These are phyloP conservation scores for Trichoderma polysporum DNA, from an alignment of 2,329 filamentous ascomycete genomes.

Conservation along the genomic window DNA sequence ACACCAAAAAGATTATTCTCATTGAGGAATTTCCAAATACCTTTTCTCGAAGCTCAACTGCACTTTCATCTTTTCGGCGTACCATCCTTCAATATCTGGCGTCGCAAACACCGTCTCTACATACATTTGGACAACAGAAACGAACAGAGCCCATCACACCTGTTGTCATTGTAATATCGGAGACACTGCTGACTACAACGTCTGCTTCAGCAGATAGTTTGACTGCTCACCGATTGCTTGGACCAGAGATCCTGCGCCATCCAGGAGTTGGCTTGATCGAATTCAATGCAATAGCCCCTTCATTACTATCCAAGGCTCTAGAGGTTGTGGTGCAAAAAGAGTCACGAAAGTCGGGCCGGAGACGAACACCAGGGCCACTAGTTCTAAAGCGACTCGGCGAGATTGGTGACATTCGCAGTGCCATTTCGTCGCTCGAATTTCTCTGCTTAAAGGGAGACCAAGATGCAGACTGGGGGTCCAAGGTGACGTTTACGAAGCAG, in stretches of 20 bases:
- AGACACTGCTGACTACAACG: conserved; percentile 82
- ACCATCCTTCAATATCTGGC: conserved; percentile 75
- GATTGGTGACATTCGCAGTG: conserved; percentile 87
- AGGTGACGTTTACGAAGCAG: conserved; percentile 66
- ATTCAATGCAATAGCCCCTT: conserved; percentile 89
- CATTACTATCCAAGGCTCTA: conserved; percentile 79
- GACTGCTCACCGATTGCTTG: conserved; percentile 85
- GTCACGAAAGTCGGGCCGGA: conserved; percentile 71
- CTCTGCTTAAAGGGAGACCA: conserved; percentile 79
- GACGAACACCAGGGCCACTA: conserved; percentile 71
- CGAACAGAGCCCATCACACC: conserved; percentile 58
- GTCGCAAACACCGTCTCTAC: conserved; percentile 59
- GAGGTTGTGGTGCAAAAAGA: conserved; percentile 83
- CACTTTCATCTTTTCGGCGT: conserved; percentile 69
- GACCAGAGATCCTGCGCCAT: conserved; percentile 81
- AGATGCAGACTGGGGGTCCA: conserved; percentile 72
- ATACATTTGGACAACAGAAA: conserved; percentile 45
- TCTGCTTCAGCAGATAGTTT: conserved; percentile 87
- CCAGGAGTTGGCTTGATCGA: conserved; percentile 78
- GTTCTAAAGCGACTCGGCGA: conserved; percentile 80
- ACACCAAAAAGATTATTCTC: conserved; percentile 59
- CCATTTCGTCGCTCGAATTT: conserved; percentile 90
- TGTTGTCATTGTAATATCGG: conserved; percentile 86
- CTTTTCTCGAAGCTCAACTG: conserved; percentile 63
- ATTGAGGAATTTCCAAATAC: conserved; percentile 83